Conservation (phyloP, 352 stramenopile species). For the Blastocystis sp. region DNA sequence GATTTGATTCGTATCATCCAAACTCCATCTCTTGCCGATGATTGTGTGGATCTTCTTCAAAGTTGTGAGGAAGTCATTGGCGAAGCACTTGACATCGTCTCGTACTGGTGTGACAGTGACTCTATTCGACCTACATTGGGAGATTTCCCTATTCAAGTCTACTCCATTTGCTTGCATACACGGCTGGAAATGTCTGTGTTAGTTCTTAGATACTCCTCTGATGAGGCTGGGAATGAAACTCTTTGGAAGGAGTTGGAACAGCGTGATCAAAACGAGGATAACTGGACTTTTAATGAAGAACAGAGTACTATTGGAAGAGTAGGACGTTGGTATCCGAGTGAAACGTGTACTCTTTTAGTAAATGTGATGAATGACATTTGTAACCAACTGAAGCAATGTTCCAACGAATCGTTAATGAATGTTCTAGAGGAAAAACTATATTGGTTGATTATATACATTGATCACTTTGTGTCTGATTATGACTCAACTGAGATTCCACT, state of each 20-base stretch:
- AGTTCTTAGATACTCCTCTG: background rate
- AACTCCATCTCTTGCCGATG: background rate
- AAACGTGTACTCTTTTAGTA: background rate
- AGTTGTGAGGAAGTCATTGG: background rate
- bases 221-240: background rate
- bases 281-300: constrained; percentile 39
- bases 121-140: background rate
- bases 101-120: background rate
- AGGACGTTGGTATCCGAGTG: background rate
- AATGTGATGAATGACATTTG: background rate
- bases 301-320: background rate
- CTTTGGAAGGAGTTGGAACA: constrained; percentile 2
- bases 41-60: background rate
- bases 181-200: background rate
- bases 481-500: constrained; percentile 8
- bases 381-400: background rate
- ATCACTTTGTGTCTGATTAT: constrained; percentile 38
- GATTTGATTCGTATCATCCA: background rate
- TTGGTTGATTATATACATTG: constrained; percentile 7
- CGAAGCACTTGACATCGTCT: background rate
- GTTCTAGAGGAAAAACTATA: constrained; percentile 21
- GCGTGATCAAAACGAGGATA: constrained; percentile 36
- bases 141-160: background rate
- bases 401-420: background rate
- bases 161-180: background rate